Conservation (phyloP, 257 asterid species). For the Fraxinus cuspidata region DNA sequence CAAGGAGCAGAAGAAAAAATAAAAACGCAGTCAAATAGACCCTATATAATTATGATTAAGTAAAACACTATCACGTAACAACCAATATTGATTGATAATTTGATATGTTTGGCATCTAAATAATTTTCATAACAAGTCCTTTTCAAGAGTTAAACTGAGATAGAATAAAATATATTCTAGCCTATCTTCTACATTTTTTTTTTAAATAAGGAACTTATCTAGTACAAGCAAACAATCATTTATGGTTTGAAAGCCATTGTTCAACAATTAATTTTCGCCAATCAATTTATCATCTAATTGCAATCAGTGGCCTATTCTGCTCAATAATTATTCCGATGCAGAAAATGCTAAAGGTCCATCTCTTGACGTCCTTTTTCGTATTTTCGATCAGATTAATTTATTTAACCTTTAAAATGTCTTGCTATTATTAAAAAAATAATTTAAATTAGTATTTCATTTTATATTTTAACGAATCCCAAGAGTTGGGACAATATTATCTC, state of each 20-base stretch:
- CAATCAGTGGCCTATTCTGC: neutral
- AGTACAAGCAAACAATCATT: neutral
- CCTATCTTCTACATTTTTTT: too few relatives aligned
- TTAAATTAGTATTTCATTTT: too few relatives aligned
- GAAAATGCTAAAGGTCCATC: neutral
- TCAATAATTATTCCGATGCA: neutral
- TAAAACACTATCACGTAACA: neutral
- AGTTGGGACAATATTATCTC: too few relatives aligned
- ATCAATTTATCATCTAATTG: neutral
- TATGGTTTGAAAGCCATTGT: neutral
- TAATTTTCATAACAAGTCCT: constrained; percentile 8
- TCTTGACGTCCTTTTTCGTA: neutral
- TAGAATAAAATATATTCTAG: neutral
- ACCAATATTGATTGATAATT: neutral
- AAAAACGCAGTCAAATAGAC: too few relatives aligned
- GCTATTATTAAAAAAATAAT: too few relatives aligned
- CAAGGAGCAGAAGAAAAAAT: too few relatives aligned
- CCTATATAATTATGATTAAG: too few relatives aligned
- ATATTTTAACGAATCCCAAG: too few relatives aligned
- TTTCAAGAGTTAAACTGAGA: constrained; percentile 6
- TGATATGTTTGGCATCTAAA: constrained; percentile 19
- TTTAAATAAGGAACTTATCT: too few relatives aligned
- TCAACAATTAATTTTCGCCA: neutral
- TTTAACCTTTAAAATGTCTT: neutral
- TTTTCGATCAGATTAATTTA: neutral